Percentiles rank a stretch among this genome's conserved stretches.
These are phyloP conservation scores for Tuber brumale DNA, from an alignment of 495 filamentous ascomycete genomes.

Conservation along the genomic window DNA sequence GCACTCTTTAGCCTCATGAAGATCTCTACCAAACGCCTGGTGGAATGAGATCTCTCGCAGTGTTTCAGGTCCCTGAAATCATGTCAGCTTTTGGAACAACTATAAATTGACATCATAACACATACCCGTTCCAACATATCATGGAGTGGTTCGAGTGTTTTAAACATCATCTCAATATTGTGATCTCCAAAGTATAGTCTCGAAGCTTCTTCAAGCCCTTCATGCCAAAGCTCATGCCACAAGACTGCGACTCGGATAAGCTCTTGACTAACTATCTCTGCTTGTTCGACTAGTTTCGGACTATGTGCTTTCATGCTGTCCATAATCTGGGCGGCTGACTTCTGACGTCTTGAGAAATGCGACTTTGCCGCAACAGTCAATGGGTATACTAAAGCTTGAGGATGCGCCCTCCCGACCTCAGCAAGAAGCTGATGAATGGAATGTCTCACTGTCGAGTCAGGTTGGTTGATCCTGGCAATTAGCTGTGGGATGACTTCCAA, in stretches of 20 bases:
- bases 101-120: neutral
- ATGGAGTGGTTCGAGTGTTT: conserved; percentile 80
- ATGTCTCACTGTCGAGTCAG: conserved; percentile 72
- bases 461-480: conserved; percentile 94
- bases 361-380: conserved; percentile 98
- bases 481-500: conserved; percentile 95
- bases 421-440: conserved; percentile 84
- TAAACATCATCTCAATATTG: conserved; percentile 96
- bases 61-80: conserved; percentile 68
- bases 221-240: conserved; percentile 99
- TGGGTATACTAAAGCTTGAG: conserved; percentile 98
- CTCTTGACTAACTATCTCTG: conserved; percentile 86
- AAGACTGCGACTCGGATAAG: conserved; percentile 92
- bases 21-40: conserved; percentile 92
- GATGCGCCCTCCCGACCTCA: conserved; percentile 88
- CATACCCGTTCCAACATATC: conserved; percentile 67
- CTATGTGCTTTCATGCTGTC: conserved; percentile 95
- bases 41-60: conserved; percentile 92
- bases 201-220: conserved; percentile 95
- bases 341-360: conserved; percentile 65
- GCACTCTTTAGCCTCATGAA: conserved; percentile 90
- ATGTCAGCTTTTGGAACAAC: conserved; percentile 2
- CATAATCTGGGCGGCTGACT: conserved; percentile 87
- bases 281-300: conserved; percentile 87
- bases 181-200: conserved; percentile 87